Evolutionary conservation across 331 rosid species (phyloP).

Genomic region (Acacia pycnantha): DNA sequence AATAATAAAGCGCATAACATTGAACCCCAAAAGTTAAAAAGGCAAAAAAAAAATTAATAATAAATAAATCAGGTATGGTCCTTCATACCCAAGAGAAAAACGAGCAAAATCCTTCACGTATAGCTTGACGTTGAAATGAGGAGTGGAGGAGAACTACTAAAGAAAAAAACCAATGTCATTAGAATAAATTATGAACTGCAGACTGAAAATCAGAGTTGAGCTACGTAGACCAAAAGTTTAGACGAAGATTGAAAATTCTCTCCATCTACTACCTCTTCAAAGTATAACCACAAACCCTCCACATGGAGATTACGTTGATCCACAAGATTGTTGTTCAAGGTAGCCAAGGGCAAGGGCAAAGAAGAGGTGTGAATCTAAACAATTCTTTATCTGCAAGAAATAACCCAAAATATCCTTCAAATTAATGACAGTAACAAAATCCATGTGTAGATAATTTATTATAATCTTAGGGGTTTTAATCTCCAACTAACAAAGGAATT

Average conservation of each 20-base stretch:
- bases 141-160: slow-evolving; percentile 15
- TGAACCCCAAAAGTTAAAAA: neutral
- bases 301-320: slow-evolving; percentile 20
- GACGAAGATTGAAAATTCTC: slow-evolving; percentile 28
- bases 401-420: slow-evolving; percentile 6
- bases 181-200: slow-evolving; percentile 33
- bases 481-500: too few species aligned
- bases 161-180: slow-evolving; percentile 26
- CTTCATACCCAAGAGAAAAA: neutral
- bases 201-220: slow-evolving; percentile 21
- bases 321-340: slow-evolving; percentile 20
- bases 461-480: too few species aligned
- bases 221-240: slow-evolving; percentile 26
- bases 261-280: slow-evolving; percentile 22
- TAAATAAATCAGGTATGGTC: slow-evolving; percentile 18
- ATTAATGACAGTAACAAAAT: too few species aligned
- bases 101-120: slow-evolving; percentile 18
- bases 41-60: neutral
- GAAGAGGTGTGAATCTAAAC: slow-evolving; percentile 32
- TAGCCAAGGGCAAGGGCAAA: slow-evolving; percentile 27
- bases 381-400: slow-evolving; percentile 46
- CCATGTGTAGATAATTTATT: too few species aligned
- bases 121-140: slow-evolving; percentile 25
- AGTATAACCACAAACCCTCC: slow-evolving; percentile 25
- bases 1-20: slow-evolving; percentile 14